Evolutionary conservation across 2,329 filamentous ascomycete genomes (phyloP), one percentile per base, ranked within the genome.

Genomic region (Moelleriella libera): DNA sequence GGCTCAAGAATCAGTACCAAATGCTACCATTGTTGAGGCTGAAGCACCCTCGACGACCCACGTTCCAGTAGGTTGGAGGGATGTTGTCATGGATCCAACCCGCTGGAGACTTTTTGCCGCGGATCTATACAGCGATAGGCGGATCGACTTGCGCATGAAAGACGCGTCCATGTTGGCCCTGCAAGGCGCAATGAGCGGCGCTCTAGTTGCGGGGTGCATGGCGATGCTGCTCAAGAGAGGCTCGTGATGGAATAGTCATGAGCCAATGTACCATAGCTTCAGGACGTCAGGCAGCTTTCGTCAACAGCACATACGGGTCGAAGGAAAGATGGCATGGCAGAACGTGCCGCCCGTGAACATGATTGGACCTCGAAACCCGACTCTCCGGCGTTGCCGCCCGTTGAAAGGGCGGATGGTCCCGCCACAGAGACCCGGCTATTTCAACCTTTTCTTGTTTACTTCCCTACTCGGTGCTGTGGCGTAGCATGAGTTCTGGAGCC

Each of bases 101-200:
- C 59, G 63, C 50, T 79, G 76, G 69, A 71, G 66, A 55, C 65
- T 69, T 6, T 67, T 66, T 4, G 55, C 75, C 5, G 57, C 66
- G 41, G 81, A 87, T 52, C 62, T 87, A 12, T 77, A 74, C 63
- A 86, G 83, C 62, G 79, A 87, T 48, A 71, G 79, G 53, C 67
- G 65, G 51, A 68, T 88, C 56, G 68, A 74, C 45, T 57, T 87
- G 51, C 75, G 76, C 42, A 85, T 85, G 69, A 74, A 77, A 46
- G 84, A 89, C 56, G 66, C 83, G 32, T 86, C 84, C 2, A 63
- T 82, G n/a, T 67, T 85, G 53, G 81, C 76, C 45, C 64, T 87
- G 37, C 78, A 88, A 63, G 76, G 83, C 47, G 79, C 76, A 6
- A 71, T 77, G 30, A 74, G 78, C 0, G 84, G 85, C n/a, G 83